phyloP scores from a whole-genome alignment of 176 grass and related monocot species.

The Puccinellia tenuiflora region DNA sequence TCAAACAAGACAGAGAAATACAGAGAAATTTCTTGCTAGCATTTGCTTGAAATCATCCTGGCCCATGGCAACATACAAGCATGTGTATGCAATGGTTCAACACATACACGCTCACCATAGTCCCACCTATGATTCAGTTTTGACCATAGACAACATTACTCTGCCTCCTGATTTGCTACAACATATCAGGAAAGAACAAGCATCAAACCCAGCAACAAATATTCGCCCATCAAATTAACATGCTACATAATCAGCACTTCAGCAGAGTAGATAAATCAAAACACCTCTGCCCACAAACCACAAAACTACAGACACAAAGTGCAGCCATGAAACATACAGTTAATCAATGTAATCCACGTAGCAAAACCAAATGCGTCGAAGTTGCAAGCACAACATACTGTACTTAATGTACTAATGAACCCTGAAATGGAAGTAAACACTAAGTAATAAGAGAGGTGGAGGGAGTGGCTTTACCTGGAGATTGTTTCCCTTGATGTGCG shows the following conservation, averaged over 20 bases:
- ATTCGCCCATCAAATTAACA: not conserved
- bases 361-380: not conserved
- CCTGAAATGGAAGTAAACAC: not conserved
- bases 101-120: not conserved
- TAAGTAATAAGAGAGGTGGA: not conserved
- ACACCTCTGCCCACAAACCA: not conserved
- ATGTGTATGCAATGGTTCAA: not conserved
- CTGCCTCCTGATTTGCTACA: not conserved
- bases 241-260: not conserved
- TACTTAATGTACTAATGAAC: not conserved
- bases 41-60: not conserved
- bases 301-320: not conserved
- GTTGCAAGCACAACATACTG: not conserved
- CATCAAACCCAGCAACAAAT: not conserved
- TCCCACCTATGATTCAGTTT: not conserved
- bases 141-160: not conserved
- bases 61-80: not conserved
- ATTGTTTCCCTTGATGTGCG: conserved; percentile 88
- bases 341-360: not conserved
- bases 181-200: not conserved
- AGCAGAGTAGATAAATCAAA: not conserved
- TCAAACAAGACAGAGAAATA: not conserved
- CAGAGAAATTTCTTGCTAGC: not conserved
- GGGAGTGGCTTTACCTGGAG: conserved; percentile 44
- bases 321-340: not conserved